These are phyloP conservation scores for Fusarium sp. DNA, from an alignment of 2,329 filamentous ascomycete species.

Conservation along the genomic window DNA sequence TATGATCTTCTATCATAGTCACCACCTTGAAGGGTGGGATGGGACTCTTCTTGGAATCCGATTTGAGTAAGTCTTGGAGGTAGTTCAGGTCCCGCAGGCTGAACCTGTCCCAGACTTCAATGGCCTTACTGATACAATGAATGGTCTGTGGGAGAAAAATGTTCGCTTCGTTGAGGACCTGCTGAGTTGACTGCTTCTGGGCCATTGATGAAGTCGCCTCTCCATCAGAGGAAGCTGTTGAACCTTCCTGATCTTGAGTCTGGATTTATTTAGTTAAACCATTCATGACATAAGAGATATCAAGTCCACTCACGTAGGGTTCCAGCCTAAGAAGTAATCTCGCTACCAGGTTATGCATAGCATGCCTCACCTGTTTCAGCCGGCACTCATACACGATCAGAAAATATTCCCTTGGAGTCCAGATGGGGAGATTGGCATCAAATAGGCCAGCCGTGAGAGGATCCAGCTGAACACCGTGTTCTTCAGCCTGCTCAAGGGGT, in stretches of 20 bases:
- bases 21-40: background rate
- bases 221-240: fast-evolving
- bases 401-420: slow-evolving; percentile 13
- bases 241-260: background rate
- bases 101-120: slow-evolving; percentile 5
- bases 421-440: background rate
- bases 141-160: background rate
- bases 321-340: background rate
- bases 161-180: background rate
- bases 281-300: fast-evolving
- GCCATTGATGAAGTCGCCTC: fast-evolving
- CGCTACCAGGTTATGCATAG: background rate
- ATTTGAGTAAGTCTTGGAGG: background rate
- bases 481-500: background rate
- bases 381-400: slow-evolving; percentile 4
- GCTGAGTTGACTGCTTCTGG: background rate
- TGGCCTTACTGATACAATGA: background rate
- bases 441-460: background rate
- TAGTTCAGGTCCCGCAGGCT: background rate
- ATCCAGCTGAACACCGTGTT: background rate
- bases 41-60: background rate
- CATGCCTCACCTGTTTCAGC: slow-evolving; percentile 2
- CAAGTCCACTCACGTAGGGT: background rate
- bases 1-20: slow-evolving; percentile 1
- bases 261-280: fast-evolving